Evolutionary conservation across 768 basidiomycete genomes (phyloP), one percentile per base, ranked within the genome.

Genomic region (Amyloporia xantha): DNA sequence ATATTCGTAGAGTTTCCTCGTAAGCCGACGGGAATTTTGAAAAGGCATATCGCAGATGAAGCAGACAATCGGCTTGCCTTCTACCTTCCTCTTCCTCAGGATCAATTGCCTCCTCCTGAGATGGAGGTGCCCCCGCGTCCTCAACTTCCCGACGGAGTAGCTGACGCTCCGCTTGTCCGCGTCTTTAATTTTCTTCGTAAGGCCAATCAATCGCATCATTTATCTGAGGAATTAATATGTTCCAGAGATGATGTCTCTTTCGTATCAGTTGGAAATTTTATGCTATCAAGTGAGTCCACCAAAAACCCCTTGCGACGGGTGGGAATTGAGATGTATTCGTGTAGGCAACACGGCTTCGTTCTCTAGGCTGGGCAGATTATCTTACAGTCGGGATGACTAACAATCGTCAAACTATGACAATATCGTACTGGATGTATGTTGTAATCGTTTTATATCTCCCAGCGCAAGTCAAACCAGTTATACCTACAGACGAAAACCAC

Each of bases 361-460:
- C 78, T n/a, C 71, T 91, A 3, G 91, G 91, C n/a, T 93, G 91
- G 91, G 81, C 77, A 0, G 80, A 91, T 11, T 84, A 79, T 58
- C 63, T 96, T 26, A 73, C 73, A 3, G 78, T 93, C 12, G 77
- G 82, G 36, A 81, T 93, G 72, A 76, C 75, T 19, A 72, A 77
- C 25, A 76, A 84, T 56, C 74, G 85, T 37, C 85, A 85, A 63
- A 74, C 73, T 1, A 68, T 96, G 54, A 76, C 71, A 5, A 75
- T 84, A 21, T 80, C 79, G n/a, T 97, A 97, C 62, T 97, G 94
- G 94, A 70, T 86, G 91, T 92, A 61, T 49, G 67, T n/a, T n/a
- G n/a, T n/a, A n/a, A n/a, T n/a, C 63, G 3, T 19, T 26, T 12
- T 28, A 50, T 40, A 10, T 41, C n/a, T 25, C 17, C 11, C 21